Evolutionary conservation across 108 stramenopile genomes (phyloP).

Genomic region (Conticribra weissflogii): DNA sequence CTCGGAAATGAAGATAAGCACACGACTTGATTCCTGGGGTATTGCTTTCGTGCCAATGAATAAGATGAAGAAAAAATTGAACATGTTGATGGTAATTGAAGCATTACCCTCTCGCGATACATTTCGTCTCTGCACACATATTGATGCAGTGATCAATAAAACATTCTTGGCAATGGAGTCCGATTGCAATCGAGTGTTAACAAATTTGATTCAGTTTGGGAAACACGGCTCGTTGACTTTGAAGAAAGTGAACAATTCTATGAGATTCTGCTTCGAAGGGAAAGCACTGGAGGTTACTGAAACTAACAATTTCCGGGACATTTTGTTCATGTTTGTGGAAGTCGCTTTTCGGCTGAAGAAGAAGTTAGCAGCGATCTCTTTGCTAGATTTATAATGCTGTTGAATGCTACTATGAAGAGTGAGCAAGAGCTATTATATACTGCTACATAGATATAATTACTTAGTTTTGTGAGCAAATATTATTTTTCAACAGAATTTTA

Average conservation of each 20-base stretch:
- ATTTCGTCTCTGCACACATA: constrained; percentile 16
- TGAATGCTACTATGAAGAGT: too few relatives aligned
- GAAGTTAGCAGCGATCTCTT: not conserved
- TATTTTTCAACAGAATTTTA: too few relatives aligned
- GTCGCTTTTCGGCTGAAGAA: not conserved
- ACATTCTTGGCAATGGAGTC: not conserved
- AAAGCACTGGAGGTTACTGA: not conserved
- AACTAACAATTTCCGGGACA: not conserved
- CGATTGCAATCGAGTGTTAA: not conserved
- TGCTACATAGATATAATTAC: too few relatives aligned
- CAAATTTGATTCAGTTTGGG: constrained; percentile 12
- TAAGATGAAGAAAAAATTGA: not conserved
- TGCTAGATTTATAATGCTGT: too few relatives aligned
- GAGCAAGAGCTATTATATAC: too few relatives aligned
- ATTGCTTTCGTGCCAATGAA: constrained; percentile 18
- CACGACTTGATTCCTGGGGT: constrained; percentile 7
- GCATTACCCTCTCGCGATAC: constrained; percentile 7
- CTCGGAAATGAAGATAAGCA: constrained; percentile 7
- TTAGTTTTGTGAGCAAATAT: too few relatives aligned
- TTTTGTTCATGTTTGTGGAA: not conserved
- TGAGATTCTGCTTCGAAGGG: constrained; percentile 5
- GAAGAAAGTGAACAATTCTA: not conserved
- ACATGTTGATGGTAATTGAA: constrained; percentile 20
- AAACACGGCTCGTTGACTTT: constrained; percentile 20
- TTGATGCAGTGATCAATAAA: not conserved